Evolutionary conservation across 305 asterid species (phyloP).

Genomic region (Petunia hybrid): DNA sequence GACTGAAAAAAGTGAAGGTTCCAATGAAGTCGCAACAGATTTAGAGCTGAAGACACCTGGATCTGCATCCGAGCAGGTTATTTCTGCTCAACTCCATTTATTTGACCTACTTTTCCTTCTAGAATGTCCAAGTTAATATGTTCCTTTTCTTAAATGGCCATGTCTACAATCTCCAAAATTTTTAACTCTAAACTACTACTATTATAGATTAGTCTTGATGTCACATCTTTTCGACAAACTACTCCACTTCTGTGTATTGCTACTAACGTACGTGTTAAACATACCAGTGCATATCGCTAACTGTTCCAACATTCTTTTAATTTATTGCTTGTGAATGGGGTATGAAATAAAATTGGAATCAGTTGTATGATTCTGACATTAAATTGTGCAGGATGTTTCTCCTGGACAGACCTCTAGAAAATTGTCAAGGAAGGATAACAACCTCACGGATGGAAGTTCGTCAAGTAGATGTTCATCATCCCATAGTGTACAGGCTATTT

Average conservation of each 20-base stretch:
- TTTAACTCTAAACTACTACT: conserved; percentile 10
- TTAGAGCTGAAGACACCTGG: conserved; percentile 99
- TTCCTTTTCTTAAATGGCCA: neutral
- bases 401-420: conserved; percentile 65
- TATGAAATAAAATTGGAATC: no score
- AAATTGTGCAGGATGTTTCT: conserved; percentile 66
- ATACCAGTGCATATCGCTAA: neutral
- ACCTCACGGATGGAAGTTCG: conserved; percentile 69
- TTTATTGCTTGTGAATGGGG: conserved; percentile 19
- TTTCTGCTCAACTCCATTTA: neutral
- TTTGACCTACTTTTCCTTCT: neutral
- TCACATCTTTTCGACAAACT: neutral
- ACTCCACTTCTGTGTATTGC: neutral
- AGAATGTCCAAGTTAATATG: conserved; percentile 1
- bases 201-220: neutral
- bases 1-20: conserved; percentile 61
- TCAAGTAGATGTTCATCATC: conserved; percentile 89
- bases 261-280: neutral
- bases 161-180: neutral
- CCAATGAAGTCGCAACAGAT: conserved; percentile 87
- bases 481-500: conserved; percentile 75
- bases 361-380: no score
- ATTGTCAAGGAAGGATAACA: conserved; percentile 62
- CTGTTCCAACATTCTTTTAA: neutral
- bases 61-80: conserved; percentile 85